Evolutionary conservation across 139 green algal species (phyloP).

Genomic region (Chlamydomonas applanata): DNA sequence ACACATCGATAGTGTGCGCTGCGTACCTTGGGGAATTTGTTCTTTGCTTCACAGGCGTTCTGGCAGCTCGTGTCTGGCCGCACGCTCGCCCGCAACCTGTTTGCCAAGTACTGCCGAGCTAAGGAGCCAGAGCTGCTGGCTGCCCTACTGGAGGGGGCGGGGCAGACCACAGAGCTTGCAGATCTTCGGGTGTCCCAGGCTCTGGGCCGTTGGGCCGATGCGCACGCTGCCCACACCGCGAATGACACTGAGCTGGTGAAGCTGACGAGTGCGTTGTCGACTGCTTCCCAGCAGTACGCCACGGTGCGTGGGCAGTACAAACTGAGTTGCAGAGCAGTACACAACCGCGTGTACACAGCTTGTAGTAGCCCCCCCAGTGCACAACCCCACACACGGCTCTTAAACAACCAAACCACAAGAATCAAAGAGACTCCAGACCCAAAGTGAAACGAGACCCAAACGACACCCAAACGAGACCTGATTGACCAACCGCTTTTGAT

Average conservation of each 20-base stretch:
- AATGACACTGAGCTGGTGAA: neutral
- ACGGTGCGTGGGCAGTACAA: slow-evolving; percentile 14
- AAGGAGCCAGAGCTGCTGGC: slow-evolving; percentile 71
- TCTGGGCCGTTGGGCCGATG: slow-evolving; percentile 1
- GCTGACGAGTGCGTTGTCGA: neutral
- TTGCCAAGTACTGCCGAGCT: slow-evolving; percentile 61
- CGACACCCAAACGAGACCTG: no score
- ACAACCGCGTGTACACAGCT: neutral
- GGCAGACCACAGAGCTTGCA: slow-evolving; percentile 20
- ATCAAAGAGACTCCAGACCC: no score
- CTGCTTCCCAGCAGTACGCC: slow-evolving; percentile 11
- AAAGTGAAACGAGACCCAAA: no score
- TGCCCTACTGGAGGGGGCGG: slow-evolving; percentile 33
- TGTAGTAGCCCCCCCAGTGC: neutral
- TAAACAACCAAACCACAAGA: no score
- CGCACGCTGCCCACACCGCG: neutral
- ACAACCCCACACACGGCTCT: slow-evolving; percentile 8
- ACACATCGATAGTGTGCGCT: no score
- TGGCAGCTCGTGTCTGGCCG: slow-evolving; percentile 39
- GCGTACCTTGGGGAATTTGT: no score
- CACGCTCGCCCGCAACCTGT: slow-evolving; percentile 50
- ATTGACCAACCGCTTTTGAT: no score
- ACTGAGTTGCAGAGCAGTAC: neutral
- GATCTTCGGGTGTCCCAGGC: slow-evolving; percentile 11
- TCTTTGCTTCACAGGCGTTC: no score